Evolutionary conservation across 176 grass and related monocot species (phyloP).

Genomic region (Olyra latifolia): DNA sequence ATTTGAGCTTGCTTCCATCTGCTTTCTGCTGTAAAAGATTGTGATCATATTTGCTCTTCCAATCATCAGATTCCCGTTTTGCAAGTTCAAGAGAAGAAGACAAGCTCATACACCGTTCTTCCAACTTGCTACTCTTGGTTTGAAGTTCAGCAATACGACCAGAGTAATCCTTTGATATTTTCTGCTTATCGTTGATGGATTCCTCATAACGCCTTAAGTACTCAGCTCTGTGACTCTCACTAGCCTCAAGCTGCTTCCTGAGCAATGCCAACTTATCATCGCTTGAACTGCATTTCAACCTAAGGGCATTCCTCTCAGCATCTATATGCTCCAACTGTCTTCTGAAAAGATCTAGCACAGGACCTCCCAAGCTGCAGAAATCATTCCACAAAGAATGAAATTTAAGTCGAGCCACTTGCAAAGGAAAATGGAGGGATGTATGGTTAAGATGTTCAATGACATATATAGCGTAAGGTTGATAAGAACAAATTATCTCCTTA

Average conservation of each 20-base stretch:
- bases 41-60: conserved; percentile 78
- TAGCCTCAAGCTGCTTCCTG: conserved; percentile 83
- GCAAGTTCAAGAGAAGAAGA: conserved; percentile 60
- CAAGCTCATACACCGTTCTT: conserved; percentile 72
- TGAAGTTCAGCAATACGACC: conserved; percentile 68
- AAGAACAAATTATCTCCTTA: neutral
- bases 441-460: conserved; percentile 5
- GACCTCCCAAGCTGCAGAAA: conserved; percentile 71
- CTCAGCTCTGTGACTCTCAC: conserved; percentile 74
- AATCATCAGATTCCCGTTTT: conserved; percentile 71
- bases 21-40: conserved; percentile 65
- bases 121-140: conserved; percentile 84
- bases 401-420: neutral
- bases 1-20: conserved; percentile 77
- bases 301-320: conserved; percentile 73
- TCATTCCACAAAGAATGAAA: conserved; percentile 19
- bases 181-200: conserved; percentile 88
- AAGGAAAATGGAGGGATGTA: neutral
- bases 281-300: conserved; percentile 78
- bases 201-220: conserved; percentile 93
- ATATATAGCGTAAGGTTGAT: neutral
- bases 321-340: conserved; percentile 78
- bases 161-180: conserved; percentile 83
- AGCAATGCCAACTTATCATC: conserved; percentile 83
- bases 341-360: conserved; percentile 80